Base-by-base conservation (phyloP, 176 grass and related monocot species). In the Oryza meridionalis region DNA sequence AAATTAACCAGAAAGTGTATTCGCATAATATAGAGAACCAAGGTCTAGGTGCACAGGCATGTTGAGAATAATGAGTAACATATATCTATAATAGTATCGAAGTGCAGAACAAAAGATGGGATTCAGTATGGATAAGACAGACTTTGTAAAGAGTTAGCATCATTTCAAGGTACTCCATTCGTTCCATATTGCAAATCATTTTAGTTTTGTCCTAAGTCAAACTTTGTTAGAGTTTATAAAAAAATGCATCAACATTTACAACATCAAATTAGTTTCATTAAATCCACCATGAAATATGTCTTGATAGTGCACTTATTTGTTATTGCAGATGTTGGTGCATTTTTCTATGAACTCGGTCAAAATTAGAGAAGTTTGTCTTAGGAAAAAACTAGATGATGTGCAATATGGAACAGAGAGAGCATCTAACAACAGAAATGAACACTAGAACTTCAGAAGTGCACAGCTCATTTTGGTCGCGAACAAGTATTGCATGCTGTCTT, bases 381-480 rank as follows among this genome's bases (percentile, higher is more conserved):
- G 37, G 37, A 38, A 38, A 38, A 38, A 38, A 38, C 6, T 38
- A 38, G 37, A 38, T 38, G 37, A 38, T 6, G 7, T 38, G 6
- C 37, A 38, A 38, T 38, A 38, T 6, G 37, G 37, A 38, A 38
- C 37, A 38, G 37, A 38, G 37, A 38, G 37, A 38, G 37, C 37
- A 88, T 88, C 38, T 43, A 72, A 16, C 70, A 44, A 83, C 83
- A 11, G 26, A 53, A 73, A 83, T 25, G 73, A 74, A 69, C 69
- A 77, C 37, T 38, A 38, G 37, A 38, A 38, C 37, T 38, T 14
- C 32, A 86, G 29, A 82, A 26, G 16, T 50, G 25, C 29, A 69
- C 6, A 19, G 64, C 35, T 79, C 67, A 14, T 74, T 67, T 84
- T 75, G 46, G 43, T 75, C 40, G 17, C 8, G 50, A 26, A 77